phyloP scores from a whole-genome alignment of 2,329 filamentous ascomycete species.

The Colletotrichum sp. region DNA sequence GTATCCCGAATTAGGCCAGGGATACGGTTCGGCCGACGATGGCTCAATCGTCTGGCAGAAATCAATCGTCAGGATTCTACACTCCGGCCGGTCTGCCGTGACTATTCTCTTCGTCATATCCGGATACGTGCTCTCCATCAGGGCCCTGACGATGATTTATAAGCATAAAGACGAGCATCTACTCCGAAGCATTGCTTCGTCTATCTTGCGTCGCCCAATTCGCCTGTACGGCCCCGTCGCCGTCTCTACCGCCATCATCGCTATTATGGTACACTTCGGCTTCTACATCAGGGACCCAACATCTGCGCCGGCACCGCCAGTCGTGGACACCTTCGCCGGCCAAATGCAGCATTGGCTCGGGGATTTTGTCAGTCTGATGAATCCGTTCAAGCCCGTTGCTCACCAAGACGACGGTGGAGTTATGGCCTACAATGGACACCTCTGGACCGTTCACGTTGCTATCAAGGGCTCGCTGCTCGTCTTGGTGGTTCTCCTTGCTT shows the following conservation, averaged over 20 bases:
- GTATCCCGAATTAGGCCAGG: constrained; percentile 15
- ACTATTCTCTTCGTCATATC: constrained; percentile 67
- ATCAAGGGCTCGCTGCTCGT: constrained; percentile 62
- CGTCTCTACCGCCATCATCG: constrained; percentile 54
- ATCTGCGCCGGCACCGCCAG: neutral
- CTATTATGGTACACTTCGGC: constrained; percentile 26
- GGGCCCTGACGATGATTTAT: constrained; percentile 50
- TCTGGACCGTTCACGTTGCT: constrained; percentile 69
- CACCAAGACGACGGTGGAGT: neutral
- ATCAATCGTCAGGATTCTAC: constrained; percentile 57
- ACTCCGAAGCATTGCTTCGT: constrained; percentile 48
- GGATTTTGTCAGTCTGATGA: constrained; percentile 28
- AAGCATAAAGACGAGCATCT: constrained; percentile 39
- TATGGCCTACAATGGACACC: constrained; percentile 57
- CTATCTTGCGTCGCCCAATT: constrained; percentile 55
- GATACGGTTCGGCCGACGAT: constrained; percentile 49
- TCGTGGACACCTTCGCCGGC: constrained; percentile 26
- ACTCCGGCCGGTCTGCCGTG: constrained; percentile 60
- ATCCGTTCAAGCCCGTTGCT: constrained; percentile 13
- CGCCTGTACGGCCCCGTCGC: constrained; percentile 56
- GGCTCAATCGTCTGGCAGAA: constrained; percentile 47
- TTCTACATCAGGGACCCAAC: neutral
- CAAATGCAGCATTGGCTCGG: constrained; percentile 53
- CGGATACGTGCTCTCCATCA: constrained; percentile 64
- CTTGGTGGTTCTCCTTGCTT: constrained; percentile 58